Evolutionary conservation across 495 filamentous ascomycete genomes (phyloP).

Genomic region (Choiromyces venosus): DNA sequence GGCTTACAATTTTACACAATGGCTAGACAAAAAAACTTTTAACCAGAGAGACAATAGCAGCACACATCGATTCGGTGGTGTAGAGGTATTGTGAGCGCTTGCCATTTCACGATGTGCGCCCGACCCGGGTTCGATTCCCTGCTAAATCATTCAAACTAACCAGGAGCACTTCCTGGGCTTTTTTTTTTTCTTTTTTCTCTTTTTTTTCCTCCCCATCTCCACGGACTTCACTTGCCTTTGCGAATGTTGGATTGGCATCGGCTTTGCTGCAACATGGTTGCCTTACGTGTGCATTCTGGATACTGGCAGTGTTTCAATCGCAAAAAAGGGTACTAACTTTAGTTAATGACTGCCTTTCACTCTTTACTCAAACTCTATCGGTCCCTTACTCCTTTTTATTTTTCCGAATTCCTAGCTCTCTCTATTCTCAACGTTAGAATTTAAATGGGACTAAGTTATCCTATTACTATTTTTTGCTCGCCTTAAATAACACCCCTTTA

Average conservation of each 20-base stretch:
- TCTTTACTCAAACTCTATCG: neutral
- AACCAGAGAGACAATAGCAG: neutral
- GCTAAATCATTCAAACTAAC: neutral
- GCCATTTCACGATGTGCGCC: slow-evolving; percentile 14
- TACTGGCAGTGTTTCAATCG: neutral
- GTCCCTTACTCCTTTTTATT: neutral
- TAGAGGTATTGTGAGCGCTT: slow-evolving; percentile 19
- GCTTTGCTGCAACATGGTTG: too few relatives aligned
- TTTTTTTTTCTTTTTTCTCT: neutral
- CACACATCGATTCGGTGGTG: slow-evolving; percentile 8
- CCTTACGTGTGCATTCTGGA: neutral
- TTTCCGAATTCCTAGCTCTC: neutral
- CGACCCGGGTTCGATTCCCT: slow-evolving; percentile 21
- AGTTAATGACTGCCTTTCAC: too few relatives aligned
- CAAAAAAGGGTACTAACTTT: too few relatives aligned
- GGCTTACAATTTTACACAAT: neutral
- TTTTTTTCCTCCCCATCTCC: too few relatives aligned
- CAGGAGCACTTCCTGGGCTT: neutral
- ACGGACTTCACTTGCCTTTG: too few relatives aligned
- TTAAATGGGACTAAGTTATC: neutral
- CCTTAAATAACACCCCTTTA: neutral
- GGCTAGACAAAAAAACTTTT: neutral
- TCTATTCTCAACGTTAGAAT: neutral
- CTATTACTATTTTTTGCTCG: neutral
- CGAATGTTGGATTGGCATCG: neutral